Percentiles rank a stretch among this genome's conserved stretches.
These are phyloP conservation scores for Dipteronia sinensis DNA, from an alignment of 345 rosid species.

Conservation along the genomic window DNA sequence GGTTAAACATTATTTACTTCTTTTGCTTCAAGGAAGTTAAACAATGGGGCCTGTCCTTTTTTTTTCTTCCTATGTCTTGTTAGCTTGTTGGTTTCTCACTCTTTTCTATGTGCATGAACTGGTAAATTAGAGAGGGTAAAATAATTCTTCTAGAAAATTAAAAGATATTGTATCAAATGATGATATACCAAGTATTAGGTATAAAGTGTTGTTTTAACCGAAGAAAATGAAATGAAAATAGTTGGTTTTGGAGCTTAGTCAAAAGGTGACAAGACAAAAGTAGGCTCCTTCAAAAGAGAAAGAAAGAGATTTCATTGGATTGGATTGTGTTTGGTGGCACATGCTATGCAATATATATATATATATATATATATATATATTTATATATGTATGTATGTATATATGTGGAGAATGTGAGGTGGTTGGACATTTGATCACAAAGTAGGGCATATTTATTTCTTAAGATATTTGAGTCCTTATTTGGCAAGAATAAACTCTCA, in stretches of 20 bases:
- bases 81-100: background rate
- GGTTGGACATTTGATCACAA: background rate
- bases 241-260: conserved; percentile 12
- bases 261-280: conserved; percentile 20
- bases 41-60: background rate
- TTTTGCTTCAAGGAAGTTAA: background rate
- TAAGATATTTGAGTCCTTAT: background rate
- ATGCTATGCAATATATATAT: conserved; percentile 19
- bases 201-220: background rate
- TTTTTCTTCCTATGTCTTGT: background rate
- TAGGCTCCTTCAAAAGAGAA: conserved; percentile 1
- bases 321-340: conserved; percentile 28
- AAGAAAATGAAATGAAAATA: conserved; percentile 7
- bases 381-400: background rate
- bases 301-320: conserved; percentile 8
- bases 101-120: conserved; percentile 3
- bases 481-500: background rate
- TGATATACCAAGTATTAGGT: conserved; percentile 13
- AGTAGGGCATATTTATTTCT: background rate
- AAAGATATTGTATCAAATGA: background rate
- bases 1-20: background rate
- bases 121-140: background rate
- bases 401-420: conserved; percentile 11
- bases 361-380: background rate
- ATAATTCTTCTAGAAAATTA: conserved; percentile 2